A percentile compares a stretch with the other conserved stretches of the same genome.
Conservation (phyloP, 768 basidiomycete genomes). For the Suillus lakei region DNA sequence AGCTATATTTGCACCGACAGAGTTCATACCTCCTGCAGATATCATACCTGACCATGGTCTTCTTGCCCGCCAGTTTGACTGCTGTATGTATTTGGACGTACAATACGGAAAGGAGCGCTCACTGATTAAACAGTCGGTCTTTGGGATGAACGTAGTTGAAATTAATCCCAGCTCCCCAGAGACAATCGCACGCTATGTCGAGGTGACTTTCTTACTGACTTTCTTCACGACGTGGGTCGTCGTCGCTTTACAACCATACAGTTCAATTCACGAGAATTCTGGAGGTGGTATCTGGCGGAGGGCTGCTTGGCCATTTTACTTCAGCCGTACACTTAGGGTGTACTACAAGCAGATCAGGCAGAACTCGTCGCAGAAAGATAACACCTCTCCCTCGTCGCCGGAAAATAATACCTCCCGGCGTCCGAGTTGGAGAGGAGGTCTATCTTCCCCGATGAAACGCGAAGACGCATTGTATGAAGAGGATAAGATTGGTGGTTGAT, state of each 20-base stretch:
- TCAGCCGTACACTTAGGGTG: not conserved
- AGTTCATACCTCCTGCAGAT: slow-evolving; percentile 37
- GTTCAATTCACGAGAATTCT: slow-evolving; percentile 24
- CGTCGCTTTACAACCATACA: slow-evolving; percentile 46
- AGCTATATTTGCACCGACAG: not conserved
- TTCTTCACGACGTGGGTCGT: slow-evolving; percentile 56
- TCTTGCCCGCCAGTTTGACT: slow-evolving; percentile 58
- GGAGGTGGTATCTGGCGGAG: slow-evolving; percentile 16
- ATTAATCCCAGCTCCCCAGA: slow-evolving; percentile 28
- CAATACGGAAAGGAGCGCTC: not conserved
- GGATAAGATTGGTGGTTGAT: too few species aligned
- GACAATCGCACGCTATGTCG: slow-evolving; percentile 44
- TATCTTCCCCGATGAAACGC: too few species aligned
- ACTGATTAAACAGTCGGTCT: slow-evolving; percentile 33
- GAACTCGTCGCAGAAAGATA: too few species aligned
- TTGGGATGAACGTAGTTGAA: slow-evolving; percentile 34
- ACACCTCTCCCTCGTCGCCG: too few species aligned
- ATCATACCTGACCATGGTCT: slow-evolving; percentile 64
- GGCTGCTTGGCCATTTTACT: slow-evolving; percentile 23
- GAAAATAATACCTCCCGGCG: too few species aligned
- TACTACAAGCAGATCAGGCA: too few species aligned
- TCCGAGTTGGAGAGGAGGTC: too few species aligned
- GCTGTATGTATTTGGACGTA: slow-evolving; percentile 22
- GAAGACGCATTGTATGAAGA: too few species aligned
- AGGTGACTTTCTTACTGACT: slow-evolving; percentile 49